phyloP scores from a whole-genome alignment of 768 basidiomycete species.

The Boletales sp. region DNA sequence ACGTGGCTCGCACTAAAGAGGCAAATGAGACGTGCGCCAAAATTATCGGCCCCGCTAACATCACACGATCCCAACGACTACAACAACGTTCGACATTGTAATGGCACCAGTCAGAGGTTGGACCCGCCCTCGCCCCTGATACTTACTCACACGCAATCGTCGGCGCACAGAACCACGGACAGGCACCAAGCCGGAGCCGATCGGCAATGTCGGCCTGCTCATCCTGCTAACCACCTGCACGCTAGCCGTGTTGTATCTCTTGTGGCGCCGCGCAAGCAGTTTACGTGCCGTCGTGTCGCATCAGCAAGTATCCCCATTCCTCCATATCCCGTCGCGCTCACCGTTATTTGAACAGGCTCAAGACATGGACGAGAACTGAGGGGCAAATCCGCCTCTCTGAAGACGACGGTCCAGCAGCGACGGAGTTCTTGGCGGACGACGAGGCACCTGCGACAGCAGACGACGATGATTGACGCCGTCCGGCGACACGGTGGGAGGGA shows the following conservation, averaged over 20 bases:
- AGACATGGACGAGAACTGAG: slow-evolving; percentile 49
- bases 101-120: slow-evolving; percentile 27
- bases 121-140: background rate
- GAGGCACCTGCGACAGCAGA: slow-evolving; percentile 40
- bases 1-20: background rate
- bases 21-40: background rate
- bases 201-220: slow-evolving; percentile 53
- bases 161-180: slow-evolving; percentile 49
- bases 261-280: slow-evolving; percentile 59
- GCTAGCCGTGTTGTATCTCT: slow-evolving; percentile 52
- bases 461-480: slow-evolving; percentile 15
- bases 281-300: slow-evolving; percentile 60
- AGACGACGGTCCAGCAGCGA: slow-evolving; percentile 71
- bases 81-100: background rate
- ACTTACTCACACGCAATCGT: background rate
- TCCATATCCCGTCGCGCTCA: background rate
- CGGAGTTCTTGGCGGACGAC: slow-evolving; percentile 59
- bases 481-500: slow-evolving; percentile 5
- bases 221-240: slow-evolving; percentile 58
- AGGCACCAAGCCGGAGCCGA: slow-evolving; percentile 60
- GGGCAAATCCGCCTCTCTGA: slow-evolving; percentile 65
- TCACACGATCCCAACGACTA: background rate
- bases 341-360: slow-evolving; percentile 40
- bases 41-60: too few relatives aligned
- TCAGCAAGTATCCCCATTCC: slow-evolving; percentile 40